Percentiles rank a stretch among this genome's conserved stretches.
Evolutionary conservation across 2,329 filamentous ascomycete species (phyloP).

Genomic region (Stachybotrys elegans): DNA sequence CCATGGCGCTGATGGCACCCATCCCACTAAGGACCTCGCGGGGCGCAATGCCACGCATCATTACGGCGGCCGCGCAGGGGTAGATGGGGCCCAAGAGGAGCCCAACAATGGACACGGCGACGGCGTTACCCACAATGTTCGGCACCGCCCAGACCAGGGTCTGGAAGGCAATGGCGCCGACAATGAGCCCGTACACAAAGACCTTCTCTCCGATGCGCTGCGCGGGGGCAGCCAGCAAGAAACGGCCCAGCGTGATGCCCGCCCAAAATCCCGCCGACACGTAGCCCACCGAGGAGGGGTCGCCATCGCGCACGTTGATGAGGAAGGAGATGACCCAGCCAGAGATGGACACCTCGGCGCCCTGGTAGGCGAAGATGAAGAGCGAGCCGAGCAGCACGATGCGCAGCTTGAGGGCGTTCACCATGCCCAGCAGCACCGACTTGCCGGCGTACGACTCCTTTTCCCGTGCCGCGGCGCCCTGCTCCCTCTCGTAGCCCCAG

Average conservation of each 20-base stretch:
- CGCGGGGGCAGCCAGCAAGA: conserved; percentile 63
- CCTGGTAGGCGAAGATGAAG: conserved; percentile 85
- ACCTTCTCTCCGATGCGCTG: conserved; percentile 64
- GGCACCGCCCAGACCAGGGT: conserved; percentile 75
- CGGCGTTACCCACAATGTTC: conserved; percentile 66
- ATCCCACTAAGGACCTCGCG: conserved; percentile 58
- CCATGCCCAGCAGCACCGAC: conserved; percentile 23
- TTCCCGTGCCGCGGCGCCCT: conserved; percentile 28
- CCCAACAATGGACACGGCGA: conserved; percentile 65
- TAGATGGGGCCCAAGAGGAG: conserved; percentile 75
- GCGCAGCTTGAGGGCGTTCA: conserved; percentile 43
- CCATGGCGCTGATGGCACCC: conserved; percentile 64
- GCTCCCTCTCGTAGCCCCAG: conserved; percentile 62
- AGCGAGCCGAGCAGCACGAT: conserved; percentile 69
- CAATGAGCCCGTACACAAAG: conserved; percentile 59
- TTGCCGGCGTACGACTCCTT: conserved; percentile 13
- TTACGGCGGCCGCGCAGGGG: conserved; percentile 63
- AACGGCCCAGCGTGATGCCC: conserved; percentile 72
- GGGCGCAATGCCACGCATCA: conserved; percentile 54
- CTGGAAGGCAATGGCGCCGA: conserved; percentile 62
- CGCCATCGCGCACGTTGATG: conserved; percentile 64
- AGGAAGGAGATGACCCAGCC: conserved; percentile 87
- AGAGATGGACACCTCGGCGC: conserved; percentile 76
- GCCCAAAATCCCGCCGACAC: conserved; percentile 69
- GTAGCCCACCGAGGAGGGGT: conserved; percentile 70